Conservation (phyloP, 2,329 filamentous ascomycete species). For the Ceratocystis huliohia region DNA sequence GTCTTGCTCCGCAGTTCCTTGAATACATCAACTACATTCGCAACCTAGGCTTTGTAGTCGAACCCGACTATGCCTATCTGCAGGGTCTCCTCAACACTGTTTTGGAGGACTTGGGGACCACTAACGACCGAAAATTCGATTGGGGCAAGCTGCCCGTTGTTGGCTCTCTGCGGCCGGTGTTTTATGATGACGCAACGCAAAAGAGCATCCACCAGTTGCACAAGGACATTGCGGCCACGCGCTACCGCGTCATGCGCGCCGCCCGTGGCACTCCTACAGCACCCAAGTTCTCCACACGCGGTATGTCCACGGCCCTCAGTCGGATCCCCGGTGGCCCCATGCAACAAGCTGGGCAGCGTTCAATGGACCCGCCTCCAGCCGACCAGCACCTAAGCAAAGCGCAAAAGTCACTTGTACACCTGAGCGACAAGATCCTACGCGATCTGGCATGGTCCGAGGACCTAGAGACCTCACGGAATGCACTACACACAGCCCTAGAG, state of each 20-base stretch:
- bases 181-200: conserved; percentile 12
- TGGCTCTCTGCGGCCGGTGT: conserved; percentile 12
- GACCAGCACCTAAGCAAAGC: conserved; percentile 19
- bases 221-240: conserved; percentile 11
- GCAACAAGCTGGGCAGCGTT: neutral
- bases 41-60: conserved; percentile 11
- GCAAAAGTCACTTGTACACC: conserved; percentile 12
- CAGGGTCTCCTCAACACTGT: conserved; percentile 13
- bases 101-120: conserved; percentile 9
- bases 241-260: conserved; percentile 15
- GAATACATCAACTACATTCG: conserved; percentile 18
- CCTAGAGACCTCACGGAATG: neutral
- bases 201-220: conserved; percentile 11
- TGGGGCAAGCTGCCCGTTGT: conserved; percentile 14
- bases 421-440: conserved; percentile 17
- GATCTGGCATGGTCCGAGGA: conserved; percentile 16
- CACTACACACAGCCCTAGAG: neutral
- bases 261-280: conserved; percentile 5
- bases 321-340: conserved; percentile 3
- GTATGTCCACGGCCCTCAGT: neutral
- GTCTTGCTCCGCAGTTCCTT: conserved; percentile 16
- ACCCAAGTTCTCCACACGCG: conserved; percentile 5
- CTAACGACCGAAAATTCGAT: conserved; percentile 17
- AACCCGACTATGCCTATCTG: conserved; percentile 18
- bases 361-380: conserved; percentile 11